phyloP scores from a whole-genome alignment of 495 filamentous ascomycete species.

The Evernia prunastri region DNA sequence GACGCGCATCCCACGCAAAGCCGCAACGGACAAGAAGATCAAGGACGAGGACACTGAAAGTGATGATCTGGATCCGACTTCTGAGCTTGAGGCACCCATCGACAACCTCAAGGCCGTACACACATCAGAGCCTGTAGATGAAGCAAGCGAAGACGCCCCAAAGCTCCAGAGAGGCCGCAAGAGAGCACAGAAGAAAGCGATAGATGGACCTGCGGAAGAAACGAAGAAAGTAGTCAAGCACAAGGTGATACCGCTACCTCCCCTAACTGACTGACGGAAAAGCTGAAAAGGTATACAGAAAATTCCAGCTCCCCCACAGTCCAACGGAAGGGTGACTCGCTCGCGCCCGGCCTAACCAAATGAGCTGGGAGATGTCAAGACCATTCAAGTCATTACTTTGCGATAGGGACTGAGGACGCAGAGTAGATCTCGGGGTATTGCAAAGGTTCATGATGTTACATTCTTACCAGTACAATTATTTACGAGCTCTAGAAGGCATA shows the following conservation, averaged over 20 bases:
- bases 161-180: conserved; percentile 25
- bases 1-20: conserved; percentile 13
- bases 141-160: background rate
- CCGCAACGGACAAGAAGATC: conserved; percentile 9
- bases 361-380: background rate
- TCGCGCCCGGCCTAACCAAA: background rate
- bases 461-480: background rate
- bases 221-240: background rate
- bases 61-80: background rate
- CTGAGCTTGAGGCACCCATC: background rate
- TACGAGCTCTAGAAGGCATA: background rate
- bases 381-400: background rate
- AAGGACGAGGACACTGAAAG: conserved; percentile 13
- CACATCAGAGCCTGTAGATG: background rate
- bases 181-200: conserved; percentile 16
- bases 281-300: background rate
- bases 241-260: conserved; percentile 5
- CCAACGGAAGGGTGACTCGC: conserved; percentile 5
- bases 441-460: too few relatives aligned
- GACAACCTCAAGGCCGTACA: background rate
- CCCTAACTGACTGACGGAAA: background rate
- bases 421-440: background rate
- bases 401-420: background rate
- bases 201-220: background rate
- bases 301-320: background rate